These are phyloP conservation scores for Takakia lepidozioides DNA, from an alignment of 225 moss, liverwort and hornwort genomes.

Conservation along the genomic window DNA sequence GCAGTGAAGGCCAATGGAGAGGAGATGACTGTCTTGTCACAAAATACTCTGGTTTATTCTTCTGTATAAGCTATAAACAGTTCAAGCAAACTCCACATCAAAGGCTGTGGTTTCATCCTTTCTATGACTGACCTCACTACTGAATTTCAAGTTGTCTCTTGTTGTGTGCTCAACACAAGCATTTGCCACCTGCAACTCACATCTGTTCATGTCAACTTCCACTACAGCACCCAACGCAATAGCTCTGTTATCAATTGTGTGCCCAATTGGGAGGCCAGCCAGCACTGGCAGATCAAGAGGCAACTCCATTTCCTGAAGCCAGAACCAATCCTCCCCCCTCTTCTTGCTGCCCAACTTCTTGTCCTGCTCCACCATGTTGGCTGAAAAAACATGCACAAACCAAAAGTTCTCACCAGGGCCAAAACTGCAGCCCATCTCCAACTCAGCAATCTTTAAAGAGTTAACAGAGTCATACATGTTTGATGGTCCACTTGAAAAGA, in stretches of 20 bases:
- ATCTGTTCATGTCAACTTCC: constrained; percentile 14
- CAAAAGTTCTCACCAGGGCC: too few species aligned
- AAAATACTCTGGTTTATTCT: too few species aligned
- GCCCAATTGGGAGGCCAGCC: constrained; percentile 26
- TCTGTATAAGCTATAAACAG: too few species aligned
- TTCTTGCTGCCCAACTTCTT: constrained; percentile 4
- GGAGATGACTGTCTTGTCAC: too few species aligned
- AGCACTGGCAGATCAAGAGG: constrained; percentile 26
- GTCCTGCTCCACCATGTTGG: too few species aligned
- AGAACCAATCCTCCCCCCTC: constrained; percentile 21
- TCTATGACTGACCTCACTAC: too few species aligned
- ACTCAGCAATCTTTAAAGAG: not conserved
- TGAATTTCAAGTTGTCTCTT: too few species aligned
- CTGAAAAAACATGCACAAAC: too few species aligned
- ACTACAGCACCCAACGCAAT: constrained; percentile 24
- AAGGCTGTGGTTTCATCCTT: too few species aligned
- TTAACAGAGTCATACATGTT: constrained; percentile 1
- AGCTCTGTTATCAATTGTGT: constrained; percentile 20
- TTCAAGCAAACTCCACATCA: too few species aligned
- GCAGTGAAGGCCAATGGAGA: too few species aligned
- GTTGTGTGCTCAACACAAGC: too few species aligned
- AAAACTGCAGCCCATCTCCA: constrained; percentile 3
- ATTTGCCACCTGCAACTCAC: constrained; percentile 20
- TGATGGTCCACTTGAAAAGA: constrained; percentile 6
- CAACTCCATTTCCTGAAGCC: constrained; percentile 28